These are phyloP conservation scores for Podochytrium sp. DNA, from an alignment of 192 early-diverging fungal genomes.

Conservation along the genomic window DNA sequence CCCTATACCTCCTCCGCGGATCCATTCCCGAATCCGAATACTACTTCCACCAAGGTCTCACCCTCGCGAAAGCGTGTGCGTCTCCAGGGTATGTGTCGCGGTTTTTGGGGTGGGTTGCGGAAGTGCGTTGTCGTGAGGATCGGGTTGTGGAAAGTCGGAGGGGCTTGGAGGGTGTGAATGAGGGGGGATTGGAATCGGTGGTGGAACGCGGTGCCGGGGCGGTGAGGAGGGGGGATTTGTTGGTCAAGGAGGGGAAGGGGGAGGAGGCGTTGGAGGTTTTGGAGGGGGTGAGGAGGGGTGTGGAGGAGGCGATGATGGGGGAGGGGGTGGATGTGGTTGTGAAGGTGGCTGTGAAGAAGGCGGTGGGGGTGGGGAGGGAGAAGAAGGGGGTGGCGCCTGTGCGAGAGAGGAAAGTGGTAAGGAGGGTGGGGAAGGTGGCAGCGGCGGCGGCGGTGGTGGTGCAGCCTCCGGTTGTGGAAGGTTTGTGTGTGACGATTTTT, in stretches of 20 bases:
- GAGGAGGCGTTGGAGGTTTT: conserved; percentile 58
- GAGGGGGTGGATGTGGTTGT: conserved; percentile 29
- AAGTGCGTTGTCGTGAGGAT: conserved; percentile 61
- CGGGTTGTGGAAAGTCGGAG: conserved; percentile 41
- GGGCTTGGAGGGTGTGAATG: conserved; percentile 53
- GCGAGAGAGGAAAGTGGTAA: too few species aligned
- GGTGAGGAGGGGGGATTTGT: conserved; percentile 55
- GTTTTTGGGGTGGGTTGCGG: conserved; percentile 51
- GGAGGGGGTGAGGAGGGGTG: too few species aligned
- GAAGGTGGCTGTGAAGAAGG: conserved; percentile 48
- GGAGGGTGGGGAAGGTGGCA: conserved; percentile 36
- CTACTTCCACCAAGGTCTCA: conserved; percentile 60
- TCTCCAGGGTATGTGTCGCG: conserved; percentile 42
- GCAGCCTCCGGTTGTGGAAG: conserved; percentile 39
- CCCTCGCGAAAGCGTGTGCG: conserved; percentile 50
- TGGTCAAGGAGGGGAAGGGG: conserved; percentile 39
- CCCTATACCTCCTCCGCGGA: conserved; percentile 59
- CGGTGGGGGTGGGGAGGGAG: conserved; percentile 46
- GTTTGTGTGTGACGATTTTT: conserved; percentile 35
- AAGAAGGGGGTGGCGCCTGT: conserved; percentile 52
- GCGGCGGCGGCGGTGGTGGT: conserved; percentile 55
- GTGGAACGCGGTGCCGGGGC: conserved; percentile 33
- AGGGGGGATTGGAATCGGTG: conserved; percentile 6
- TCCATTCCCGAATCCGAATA: conserved; percentile 65
- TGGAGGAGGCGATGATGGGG: not conserved